Percentiles rank a stretch among this genome's conserved stretches.
Conservation (phyloP, 805 yeast genomes). For the Candida maesae region DNA sequence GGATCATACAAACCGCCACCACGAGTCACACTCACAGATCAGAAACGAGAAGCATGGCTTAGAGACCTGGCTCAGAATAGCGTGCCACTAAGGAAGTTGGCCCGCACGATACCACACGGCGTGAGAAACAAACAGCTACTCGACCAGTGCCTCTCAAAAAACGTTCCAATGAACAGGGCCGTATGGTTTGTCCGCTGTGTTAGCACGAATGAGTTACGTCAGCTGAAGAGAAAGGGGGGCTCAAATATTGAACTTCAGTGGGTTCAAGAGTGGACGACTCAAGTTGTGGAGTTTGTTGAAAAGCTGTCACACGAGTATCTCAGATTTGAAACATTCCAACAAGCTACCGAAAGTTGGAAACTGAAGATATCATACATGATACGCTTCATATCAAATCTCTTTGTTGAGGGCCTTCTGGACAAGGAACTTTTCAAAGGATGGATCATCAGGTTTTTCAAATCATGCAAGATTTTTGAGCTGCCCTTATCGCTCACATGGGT, state of each 20-base stretch:
- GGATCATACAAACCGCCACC: slow-evolving; percentile 77
- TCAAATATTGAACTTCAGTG: slow-evolving; percentile 52
- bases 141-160: slow-evolving; percentile 65
- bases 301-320: slow-evolving; percentile 25
- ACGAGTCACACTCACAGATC: slow-evolving; percentile 85
- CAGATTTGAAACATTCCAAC: slow-evolving; percentile 31
- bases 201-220: slow-evolving; percentile 69
- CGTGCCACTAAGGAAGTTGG: slow-evolving; percentile 61
- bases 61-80: slow-evolving; percentile 67
- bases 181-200: slow-evolving; percentile 90
- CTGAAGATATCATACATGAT: slow-evolving; percentile 55
- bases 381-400: slow-evolving; percentile 59
- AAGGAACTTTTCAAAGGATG: slow-evolving; percentile 58
- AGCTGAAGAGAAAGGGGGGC: slow-evolving; percentile 47
- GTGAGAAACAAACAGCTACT: slow-evolving; percentile 67
- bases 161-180: slow-evolving; percentile 76
- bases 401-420: slow-evolving; percentile 65
- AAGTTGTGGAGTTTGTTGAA: slow-evolving; percentile 59
- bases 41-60: slow-evolving; percentile 82
- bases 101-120: slow-evolving; percentile 88
- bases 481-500: slow-evolving; percentile 51
- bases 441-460: slow-evolving; percentile 51
- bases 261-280: slow-evolving; percentile 89
- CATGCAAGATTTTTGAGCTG: slow-evolving; percentile 36
- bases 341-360: slow-evolving; percentile 45